Conservation (phyloP, 2,329 filamentous ascomycete genomes). For the Botryotinia globosa region DNA sequence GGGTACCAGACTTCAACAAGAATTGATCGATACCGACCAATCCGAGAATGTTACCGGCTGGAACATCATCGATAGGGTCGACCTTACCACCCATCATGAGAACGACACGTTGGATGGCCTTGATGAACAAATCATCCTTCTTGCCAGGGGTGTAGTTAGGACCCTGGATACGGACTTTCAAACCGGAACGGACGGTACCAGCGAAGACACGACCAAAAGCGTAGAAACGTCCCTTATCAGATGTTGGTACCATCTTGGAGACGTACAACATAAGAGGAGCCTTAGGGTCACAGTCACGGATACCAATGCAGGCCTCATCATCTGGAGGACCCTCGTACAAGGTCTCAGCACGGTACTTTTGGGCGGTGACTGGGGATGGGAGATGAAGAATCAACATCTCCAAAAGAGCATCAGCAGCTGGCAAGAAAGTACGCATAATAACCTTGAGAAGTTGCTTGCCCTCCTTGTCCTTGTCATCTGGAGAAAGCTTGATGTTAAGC, state of each 20-base stretch:
- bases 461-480: slow-evolving; percentile 88
- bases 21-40: slow-evolving; percentile 99
- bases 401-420: slow-evolving; percentile 93
- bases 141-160: slow-evolving; percentile 97
- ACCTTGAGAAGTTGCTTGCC: slow-evolving; percentile 98
- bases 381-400: slow-evolving; percentile 99
- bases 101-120: slow-evolving; percentile 98
- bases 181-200: slow-evolving; percentile 93
- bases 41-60: slow-evolving; percentile 99
- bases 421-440: slow-evolving; percentile 98
- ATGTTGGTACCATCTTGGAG: slow-evolving; percentile 99
- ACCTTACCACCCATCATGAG: slow-evolving; percentile 99
- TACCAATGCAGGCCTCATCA: slow-evolving; percentile 89
- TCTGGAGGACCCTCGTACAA: slow-evolving; percentile 97
- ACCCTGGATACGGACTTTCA: slow-evolving; percentile 99
- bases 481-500: slow-evolving; percentile 86
- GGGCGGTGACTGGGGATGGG: slow-evolving; percentile 90
- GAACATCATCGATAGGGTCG: slow-evolving; percentile 98
- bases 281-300: slow-evolving; percentile 98
- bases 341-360: slow-evolving; percentile 97
- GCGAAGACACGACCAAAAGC: slow-evolving; percentile 99
- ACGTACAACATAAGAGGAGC: slow-evolving; percentile 99
- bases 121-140: slow-evolving; percentile 99
- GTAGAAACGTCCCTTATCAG: slow-evolving; percentile 99
- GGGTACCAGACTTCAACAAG: slow-evolving; percentile 99